These are phyloP conservation scores for Calendula officinalis DNA, from an alignment of 129 eudicot species.

Conservation along the genomic window DNA sequence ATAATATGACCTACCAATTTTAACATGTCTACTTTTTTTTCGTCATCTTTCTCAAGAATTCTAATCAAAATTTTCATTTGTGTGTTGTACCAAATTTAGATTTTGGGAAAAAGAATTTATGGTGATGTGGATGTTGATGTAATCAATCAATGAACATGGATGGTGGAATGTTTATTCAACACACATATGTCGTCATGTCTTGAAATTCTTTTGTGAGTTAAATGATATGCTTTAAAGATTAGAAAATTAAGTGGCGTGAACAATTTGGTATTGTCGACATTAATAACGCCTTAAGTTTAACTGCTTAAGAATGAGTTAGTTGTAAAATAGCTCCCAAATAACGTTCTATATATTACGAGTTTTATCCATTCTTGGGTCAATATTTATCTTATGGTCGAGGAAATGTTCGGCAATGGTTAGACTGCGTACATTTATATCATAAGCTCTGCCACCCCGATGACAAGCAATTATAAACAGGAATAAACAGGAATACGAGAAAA, in stretches of 20 bases:
- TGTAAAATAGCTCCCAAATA: not conserved
- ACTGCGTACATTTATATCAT: too few species aligned
- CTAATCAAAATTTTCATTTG: not conserved
- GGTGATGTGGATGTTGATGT: constrained; percentile 18
- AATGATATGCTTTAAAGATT: constrained; percentile 3
- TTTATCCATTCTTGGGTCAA: too few species aligned
- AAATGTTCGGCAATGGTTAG: too few species aligned
- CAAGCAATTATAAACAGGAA: too few species aligned
- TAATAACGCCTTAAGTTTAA: not conserved
- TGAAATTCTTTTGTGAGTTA: not conserved
- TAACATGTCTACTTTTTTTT: not conserved
- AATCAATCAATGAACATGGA: constrained; percentile 1
- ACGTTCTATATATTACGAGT: not conserved
- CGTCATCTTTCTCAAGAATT: not conserved
- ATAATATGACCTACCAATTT: constrained; percentile 16
- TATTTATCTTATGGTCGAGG: too few species aligned
- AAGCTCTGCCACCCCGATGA: too few species aligned
- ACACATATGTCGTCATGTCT: constrained; percentile 17
- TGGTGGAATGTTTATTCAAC: constrained; percentile 24
- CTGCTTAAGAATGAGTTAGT: too few species aligned
- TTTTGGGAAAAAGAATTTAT: not conserved
- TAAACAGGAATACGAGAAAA: too few species aligned
- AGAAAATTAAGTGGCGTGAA: constrained; percentile 12
- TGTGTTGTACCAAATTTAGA: constrained; percentile 4
- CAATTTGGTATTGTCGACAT: constrained; percentile 23